Percentiles rank a stretch among this genome's conserved stretches.
These are phyloP conservation scores for Globisporangium orthogonon DNA, from an alignment of 352 stramenopile species.

Conservation along the genomic window DNA sequence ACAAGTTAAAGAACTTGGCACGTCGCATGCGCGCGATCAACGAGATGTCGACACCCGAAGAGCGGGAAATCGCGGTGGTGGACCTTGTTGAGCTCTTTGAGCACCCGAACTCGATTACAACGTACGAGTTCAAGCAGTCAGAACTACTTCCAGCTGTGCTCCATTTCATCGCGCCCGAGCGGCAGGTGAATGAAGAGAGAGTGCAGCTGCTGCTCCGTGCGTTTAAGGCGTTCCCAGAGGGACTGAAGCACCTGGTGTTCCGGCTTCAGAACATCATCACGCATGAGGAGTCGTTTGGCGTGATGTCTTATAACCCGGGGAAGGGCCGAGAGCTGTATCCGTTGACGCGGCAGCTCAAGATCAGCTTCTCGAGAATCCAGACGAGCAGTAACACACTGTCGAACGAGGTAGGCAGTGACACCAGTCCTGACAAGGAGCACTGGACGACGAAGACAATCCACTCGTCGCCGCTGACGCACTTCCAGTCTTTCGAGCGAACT, in stretches of 20 bases:
- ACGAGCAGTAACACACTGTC: background rate
- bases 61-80: conserved; percentile 51
- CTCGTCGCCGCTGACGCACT: conserved; percentile 70
- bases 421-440: conserved; percentile 1
- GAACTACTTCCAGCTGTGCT: conserved; percentile 61
- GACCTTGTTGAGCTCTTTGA: conserved; percentile 78
- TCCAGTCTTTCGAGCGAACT: conserved; percentile 84
- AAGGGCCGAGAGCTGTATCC: conserved; percentile 77
- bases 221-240: conserved; percentile 39
- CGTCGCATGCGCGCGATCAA: conserved; percentile 47
- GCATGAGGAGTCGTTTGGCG: conserved; percentile 59
- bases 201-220: conserved; percentile 28
- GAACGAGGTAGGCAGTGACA: background rate
- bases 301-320: conserved; percentile 50
- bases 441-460: conserved; percentile 40
- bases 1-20: conserved; percentile 68
- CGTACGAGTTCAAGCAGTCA: conserved; percentile 83
- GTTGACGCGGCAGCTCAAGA: conserved; percentile 62
- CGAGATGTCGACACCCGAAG: conserved; percentile 11
- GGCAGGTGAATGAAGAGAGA: conserved; percentile 26
- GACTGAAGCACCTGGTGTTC: conserved; percentile 49
- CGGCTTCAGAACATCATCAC: conserved; percentile 72
- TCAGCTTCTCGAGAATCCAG: conserved; percentile 20
- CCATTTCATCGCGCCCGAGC: conserved; percentile 34
- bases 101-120: conserved; percentile 69